phyloP scores from a whole-genome alignment of 2,329 filamentous ascomycete genomes.

The Didymella arachidicola region DNA sequence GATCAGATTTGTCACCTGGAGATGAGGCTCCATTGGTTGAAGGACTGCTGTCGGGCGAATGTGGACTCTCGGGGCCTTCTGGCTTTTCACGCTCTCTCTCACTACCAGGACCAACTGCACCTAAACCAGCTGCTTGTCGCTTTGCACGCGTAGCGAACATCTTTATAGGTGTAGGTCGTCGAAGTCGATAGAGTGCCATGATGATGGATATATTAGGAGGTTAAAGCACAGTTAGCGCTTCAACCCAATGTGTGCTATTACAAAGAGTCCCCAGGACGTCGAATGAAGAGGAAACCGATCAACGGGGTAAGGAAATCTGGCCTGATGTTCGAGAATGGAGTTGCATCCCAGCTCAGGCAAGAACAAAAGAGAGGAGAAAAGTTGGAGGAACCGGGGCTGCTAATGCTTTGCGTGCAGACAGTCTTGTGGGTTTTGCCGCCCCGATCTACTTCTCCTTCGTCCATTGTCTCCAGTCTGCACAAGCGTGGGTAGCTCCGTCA shows the following conservation, averaged over 20 bases:
- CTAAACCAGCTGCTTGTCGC: constrained; percentile 31
- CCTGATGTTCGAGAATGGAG: constrained; percentile 28
- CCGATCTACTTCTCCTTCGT: constrained; percentile 31
- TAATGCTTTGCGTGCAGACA: constrained; percentile 40
- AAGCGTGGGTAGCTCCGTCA: constrained; percentile 26
- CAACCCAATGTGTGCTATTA: constrained; percentile 14
- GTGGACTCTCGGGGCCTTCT: constrained; percentile 34
- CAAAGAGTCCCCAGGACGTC: constrained; percentile 40
- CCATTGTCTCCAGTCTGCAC: constrained; percentile 35
- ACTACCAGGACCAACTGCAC: constrained; percentile 17
- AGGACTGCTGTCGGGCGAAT: constrained; percentile 33
- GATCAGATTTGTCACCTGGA: constrained; percentile 22
- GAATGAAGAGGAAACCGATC: constrained; percentile 39
- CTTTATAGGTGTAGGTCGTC: constrained; percentile 39
- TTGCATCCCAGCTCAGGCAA: constrained; percentile 28
- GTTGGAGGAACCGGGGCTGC: constrained; percentile 34
- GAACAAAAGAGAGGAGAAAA: constrained; percentile 27
- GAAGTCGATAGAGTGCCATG: constrained; percentile 42
- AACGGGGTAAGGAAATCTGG: constrained; percentile 39
- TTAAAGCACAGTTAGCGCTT: constrained; percentile 6
- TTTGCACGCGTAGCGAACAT: constrained; percentile 26
- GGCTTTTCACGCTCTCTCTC: constrained; percentile 6
- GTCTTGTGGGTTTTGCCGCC: constrained; percentile 27
- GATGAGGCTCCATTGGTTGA: constrained; percentile 20
- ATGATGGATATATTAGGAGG: constrained; percentile 22